Base-by-base conservation (phyloP, 2,329 filamentous ascomycete genomes). In the Kalaharituber pfeilii region DNA sequence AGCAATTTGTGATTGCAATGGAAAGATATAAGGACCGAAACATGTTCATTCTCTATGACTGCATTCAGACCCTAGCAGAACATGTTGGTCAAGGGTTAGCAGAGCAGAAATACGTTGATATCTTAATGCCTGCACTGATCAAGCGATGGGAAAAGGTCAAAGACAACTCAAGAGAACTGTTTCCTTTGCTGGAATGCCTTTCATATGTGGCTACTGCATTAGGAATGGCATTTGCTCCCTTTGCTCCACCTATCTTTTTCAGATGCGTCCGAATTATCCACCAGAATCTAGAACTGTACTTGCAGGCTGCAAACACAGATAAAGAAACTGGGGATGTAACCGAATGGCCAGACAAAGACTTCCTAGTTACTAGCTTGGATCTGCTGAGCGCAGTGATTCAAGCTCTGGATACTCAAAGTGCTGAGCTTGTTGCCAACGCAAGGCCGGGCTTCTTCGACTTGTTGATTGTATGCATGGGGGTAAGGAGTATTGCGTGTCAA, bases 31-130 rank as follows among this genome's bases (percentile, higher is more conserved):
- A 98, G 75, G 89, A 96, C 69, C 82, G 86, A 65, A 98, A 98
- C 71, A 95, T 96, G 80, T 95, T 93, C 71, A 93, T 96, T 53
- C 78, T 98, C 29, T 98, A 98, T 71, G 91, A 98, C 70, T 96
- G 91, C 68, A 86, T 98, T 29, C 91, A 98, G 71, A 98, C 91
- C 0, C 73, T 98, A 55, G 91, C 91, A 2, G 91, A 98, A 68
- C 83, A 86, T 65, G 83, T 96, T 53, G 87, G 86, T 9, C 80
- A 82, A 5, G 79, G 83, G 29, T 74, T 98, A 60, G 83, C 86
- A n/a, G 75, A 79, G 57, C 83, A 83, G 5, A 78, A 88, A 52
- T 77, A 94, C n/a, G 80, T 88, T 39, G 77, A 83, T 59, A 76
- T 86, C 62, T 75, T 98, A 56, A 96, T 98, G 89, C 88, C 91